Evolutionary conservation across 495 filamentous ascomycete species (phyloP).

Genomic region (Penicillium dipodomyicola): DNA sequence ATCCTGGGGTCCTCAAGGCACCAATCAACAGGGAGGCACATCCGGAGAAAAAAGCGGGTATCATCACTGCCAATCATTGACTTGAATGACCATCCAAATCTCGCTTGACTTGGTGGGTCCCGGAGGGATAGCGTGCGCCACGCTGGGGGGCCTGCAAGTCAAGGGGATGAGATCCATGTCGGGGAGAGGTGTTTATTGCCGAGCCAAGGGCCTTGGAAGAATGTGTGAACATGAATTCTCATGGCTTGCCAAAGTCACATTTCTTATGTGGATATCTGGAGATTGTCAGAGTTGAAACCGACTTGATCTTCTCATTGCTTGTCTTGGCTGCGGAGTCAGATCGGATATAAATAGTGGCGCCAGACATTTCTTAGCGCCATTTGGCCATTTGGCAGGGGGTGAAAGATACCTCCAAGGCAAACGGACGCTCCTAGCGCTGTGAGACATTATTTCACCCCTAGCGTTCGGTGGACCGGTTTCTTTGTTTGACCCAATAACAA

Average conservation of each 20-base stretch:
- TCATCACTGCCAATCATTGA: slow-evolving; percentile 11
- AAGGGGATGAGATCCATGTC: slow-evolving; percentile 6
- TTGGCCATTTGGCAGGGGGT: slow-evolving; percentile 16
- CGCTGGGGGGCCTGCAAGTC: slow-evolving; percentile 10
- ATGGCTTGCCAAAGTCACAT: neutral
- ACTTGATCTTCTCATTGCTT: slow-evolving; percentile 8
- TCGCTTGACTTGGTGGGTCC: slow-evolving; percentile 29
- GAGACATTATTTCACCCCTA: slow-evolving; percentile 26
- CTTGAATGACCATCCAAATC: slow-evolving; percentile 27
- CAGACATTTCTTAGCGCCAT: slow-evolving; percentile 20
- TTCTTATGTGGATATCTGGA: slow-evolving; percentile 14
- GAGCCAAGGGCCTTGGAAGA: neutral
- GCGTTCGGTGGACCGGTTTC: slow-evolving; percentile 18
- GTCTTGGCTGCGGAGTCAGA: slow-evolving; percentile 20
- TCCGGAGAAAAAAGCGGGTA: slow-evolving; percentile 34
- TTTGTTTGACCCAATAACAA: slow-evolving; percentile 19
- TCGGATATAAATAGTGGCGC: slow-evolving; percentile 30
- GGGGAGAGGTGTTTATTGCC: neutral
- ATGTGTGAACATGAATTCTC: neutral
- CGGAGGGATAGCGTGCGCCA: slow-evolving; percentile 10
- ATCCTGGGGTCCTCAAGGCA: slow-evolving; percentile 30
- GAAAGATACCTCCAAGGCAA: slow-evolving; percentile 10
- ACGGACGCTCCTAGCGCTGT: slow-evolving; percentile 15
- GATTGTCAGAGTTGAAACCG: slow-evolving; percentile 16
- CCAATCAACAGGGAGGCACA: slow-evolving; percentile 28